A percentile compares a stretch with the other conserved stretches of the same genome.
phyloP scores from a whole-genome alignment of 192 early-diverging fungal genomes.

The Gryganskiella cystojenkinii region DNA sequence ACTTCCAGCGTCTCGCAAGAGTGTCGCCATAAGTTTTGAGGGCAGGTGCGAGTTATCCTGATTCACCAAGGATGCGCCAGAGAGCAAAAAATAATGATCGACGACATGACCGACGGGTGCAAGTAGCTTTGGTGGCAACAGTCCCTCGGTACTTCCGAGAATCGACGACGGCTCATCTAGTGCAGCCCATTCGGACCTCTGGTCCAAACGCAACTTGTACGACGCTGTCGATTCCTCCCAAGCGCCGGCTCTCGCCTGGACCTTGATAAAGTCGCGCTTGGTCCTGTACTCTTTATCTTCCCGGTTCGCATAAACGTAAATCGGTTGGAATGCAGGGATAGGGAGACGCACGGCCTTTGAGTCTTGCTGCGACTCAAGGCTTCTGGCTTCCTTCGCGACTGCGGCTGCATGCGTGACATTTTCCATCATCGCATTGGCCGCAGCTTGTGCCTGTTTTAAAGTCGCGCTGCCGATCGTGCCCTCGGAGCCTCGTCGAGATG shows the following conservation, averaged over 20 bases:
- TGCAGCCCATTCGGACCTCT: slow-evolving; percentile 39
- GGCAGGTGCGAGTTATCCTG: neutral
- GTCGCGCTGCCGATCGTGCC: too few relatives aligned
- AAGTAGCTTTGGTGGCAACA: slow-evolving; percentile 27
- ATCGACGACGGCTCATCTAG: slow-evolving; percentile 7
- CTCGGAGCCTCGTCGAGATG: too few relatives aligned
- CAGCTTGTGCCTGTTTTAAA: too few relatives aligned
- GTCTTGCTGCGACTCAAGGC: too few relatives aligned
- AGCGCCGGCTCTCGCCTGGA: slow-evolving; percentile 14
- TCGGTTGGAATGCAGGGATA: slow-evolving; percentile 5
- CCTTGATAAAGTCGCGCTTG: slow-evolving; percentile 27
- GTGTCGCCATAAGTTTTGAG: neutral
- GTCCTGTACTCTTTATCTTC: neutral
- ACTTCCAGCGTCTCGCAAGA: too few relatives aligned
- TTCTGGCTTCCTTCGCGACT: too few relatives aligned
- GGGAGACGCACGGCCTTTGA: neutral
- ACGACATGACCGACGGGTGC: slow-evolving; percentile 31
- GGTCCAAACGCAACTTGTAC: slow-evolving; percentile 2
- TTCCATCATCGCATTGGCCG: neutral
- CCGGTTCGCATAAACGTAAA: slow-evolving; percentile 26
- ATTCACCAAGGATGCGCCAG: slow-evolving; percentile 4
- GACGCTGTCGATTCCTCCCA: neutral
- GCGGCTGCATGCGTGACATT: too few relatives aligned
- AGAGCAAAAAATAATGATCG: slow-evolving; percentile 25
- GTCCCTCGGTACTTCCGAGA: slow-evolving; percentile 6